Base-by-base conservation (phyloP, 2,329 filamentous ascomycete genomes). In the Trichocomaceae sp. region DNA sequence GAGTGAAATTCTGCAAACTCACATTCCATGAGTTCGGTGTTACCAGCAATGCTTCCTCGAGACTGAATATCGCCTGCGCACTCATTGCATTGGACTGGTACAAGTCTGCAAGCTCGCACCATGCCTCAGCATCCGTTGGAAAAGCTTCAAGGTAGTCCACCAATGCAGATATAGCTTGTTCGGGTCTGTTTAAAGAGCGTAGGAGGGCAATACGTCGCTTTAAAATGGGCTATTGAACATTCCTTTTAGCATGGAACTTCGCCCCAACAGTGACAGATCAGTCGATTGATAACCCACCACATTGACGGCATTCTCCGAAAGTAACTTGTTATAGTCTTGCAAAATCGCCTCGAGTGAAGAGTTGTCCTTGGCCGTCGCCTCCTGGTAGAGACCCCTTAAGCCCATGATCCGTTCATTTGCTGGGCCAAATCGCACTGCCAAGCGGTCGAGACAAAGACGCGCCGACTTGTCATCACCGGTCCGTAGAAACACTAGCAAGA, bases 11-110 rank as follows among this genome's bases (percentile, higher is more conserved):
- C 17, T n/a, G 23, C 19, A 42, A 26, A 70, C 87, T 69, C 70
- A 93, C 88, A 76, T 95, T 97, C 91, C 93, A 99, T 19, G 92
- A 89, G 75, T 96, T 95, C 3, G 93, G 92, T 52, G 84, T 82
- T 55, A 95, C 78, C 50, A 97, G 77, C 45, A 99, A 72, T 19
- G 95, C 90, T 70, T 99, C 93, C 70, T 99, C 93, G 45, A 96
- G 75, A 57, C 90, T 86, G 70, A 87, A 96, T 50, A 96, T 84
- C 39, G 90, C 88, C 70, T 97, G 92, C 13, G 84, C 75, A 66
- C 87, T 90, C 63, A 92, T 73, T 0, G 87, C 89, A 66, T 92
- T 87, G 19, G 79, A 79, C 29, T 90, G 79, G 72, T 99, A 97
- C 58, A 96, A 74, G 67, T 96, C 90, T 52, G 88, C 83, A 62